Evolutionary conservation across 1,139 yeast genomes (phyloP), one percentile per base, ranked within the genome.

Genomic region (Candida tropicalis): DNA sequence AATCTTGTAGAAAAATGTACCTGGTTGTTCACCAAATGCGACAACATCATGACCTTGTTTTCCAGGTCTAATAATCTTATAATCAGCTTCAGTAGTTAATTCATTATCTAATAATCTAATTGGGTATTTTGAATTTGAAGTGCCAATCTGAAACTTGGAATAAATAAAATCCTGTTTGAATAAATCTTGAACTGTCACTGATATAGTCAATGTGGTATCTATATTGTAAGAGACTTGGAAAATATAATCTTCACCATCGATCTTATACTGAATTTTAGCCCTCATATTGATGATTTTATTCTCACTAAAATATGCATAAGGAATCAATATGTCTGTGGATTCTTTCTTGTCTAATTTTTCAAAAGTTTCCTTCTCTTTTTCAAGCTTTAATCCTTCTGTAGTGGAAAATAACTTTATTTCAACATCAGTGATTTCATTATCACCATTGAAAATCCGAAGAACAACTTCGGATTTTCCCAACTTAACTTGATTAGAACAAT

Each of bases 111-210:
- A 49, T 4, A 87, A 61, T 42, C 86, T 63, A 1, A 86, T 70
- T 0, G 95, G 95, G 10, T 62, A 58, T 9, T 64, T 65, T 0
- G 72, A 51, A 25, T 73, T 73, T 1, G 84, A 70, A 2, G 89
- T 75, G 9, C 89, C 84, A 35, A 87, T 71, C 17, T 84, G 80
- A 55, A 84, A 87, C 51, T 81, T 82, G 3, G 91, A 82, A 52
- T 78, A 84, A 1, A 87, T 66, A 40, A 70, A 69, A 7, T 74
- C 62, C 1, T 75, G 58, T 45, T 77, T 78, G 65, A 86, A 86
- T 11, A 82, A 80, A 58, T 87, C 95, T 54, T 85, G 91, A 2
- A 87, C 95, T 2, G 87, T 79, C 1, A 87, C 91, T 0, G 90
- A 83, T 5, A 82, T 58, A 11, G 73, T 65, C 28, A 87, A 66